A percentile compares a stretch with the other conserved stretches of the same genome.
phyloP scores from a whole-genome alignment of 805 yeast genomes.

The Candida pseudofarinosa region DNA sequence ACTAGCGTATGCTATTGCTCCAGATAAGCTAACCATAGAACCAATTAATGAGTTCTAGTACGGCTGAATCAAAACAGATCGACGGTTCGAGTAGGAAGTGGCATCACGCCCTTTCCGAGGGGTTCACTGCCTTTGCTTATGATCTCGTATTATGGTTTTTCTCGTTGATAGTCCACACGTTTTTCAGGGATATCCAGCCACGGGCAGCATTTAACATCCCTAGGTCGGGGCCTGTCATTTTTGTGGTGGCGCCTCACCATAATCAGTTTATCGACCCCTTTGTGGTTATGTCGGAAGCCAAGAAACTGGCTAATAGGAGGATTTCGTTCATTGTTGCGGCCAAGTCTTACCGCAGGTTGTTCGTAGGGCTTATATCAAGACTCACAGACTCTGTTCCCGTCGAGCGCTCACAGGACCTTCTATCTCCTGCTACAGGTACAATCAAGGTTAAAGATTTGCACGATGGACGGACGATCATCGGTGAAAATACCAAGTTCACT shows the following conservation, averaged over 20 bases:
- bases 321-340: constrained; percentile 37
- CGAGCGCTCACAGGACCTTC: constrained; percentile 38
- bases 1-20: too few relatives aligned
- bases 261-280: constrained; percentile 40
- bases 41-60: too few relatives aligned
- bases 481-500: constrained; percentile 32
- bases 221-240: constrained; percentile 31
- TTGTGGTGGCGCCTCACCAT: constrained; percentile 43
- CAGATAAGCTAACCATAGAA: too few relatives aligned
- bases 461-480: constrained; percentile 19
- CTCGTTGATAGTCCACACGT: constrained; percentile 32
- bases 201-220: constrained; percentile 39
- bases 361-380: constrained; percentile 30
- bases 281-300: constrained; percentile 34
- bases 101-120: too few relatives aligned
- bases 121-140: constrained; percentile 11
- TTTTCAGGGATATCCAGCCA: constrained; percentile 36
- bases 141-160: constrained; percentile 32
- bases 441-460: constrained; percentile 18
- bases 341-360: constrained; percentile 26
- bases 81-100: too few relatives aligned
- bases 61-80: too few relatives aligned
- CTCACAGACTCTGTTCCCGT: constrained; percentile 38
- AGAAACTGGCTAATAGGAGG: constrained; percentile 25
- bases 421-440: constrained; percentile 25